Evolutionary conservation across 352 stramenopile genomes (phyloP), one percentile per base, ranked within the genome.

Genomic region (Pythium sp.): DNA sequence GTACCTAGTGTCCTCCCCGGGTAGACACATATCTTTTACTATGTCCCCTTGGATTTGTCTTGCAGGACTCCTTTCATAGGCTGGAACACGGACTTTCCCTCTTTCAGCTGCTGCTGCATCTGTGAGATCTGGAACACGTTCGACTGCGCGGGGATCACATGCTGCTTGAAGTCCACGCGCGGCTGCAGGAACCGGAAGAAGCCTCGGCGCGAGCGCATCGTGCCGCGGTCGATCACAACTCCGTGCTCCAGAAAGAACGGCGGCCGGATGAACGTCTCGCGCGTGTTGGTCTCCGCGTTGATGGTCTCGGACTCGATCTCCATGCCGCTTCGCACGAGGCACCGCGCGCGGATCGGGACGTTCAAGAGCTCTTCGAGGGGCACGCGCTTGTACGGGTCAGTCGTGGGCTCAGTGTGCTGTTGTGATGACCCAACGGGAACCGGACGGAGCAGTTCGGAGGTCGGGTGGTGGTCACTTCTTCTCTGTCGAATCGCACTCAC

Each of bases 351-450:
- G 41, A 87, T 86, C 2, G 79, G 75, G 5, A 77, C 51, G 62
- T 84, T 76, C 28, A 87, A 62, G 18, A 86, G 69, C 65, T 84
- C 73, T 68, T 89, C 81, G 2, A 87, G 47, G 8, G 79, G 72
- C 24, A 89, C 67, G 0, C 79, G 73, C 9, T 68, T 70, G 69
- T 89, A 89, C 28, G 75, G 67, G 11, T 72, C 66, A 26, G 59
- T 32, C 6, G 51, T 71, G 63, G 6, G 46, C 46, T 12, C 46
- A 65, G 6, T 5, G 22, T 0, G 11, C 20, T 20, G 30, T 5
- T 65, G 20, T 4, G 58, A 55, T 26, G 51, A 51, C 22, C 26
- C 32, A 46, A 65, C 36, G 20, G 41, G 59, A n/a, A 47, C 32
- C 26, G 54, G 47, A 58, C 30, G 11, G 46, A 64, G 24, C 53